Percentiles rank a stretch among this genome's conserved stretches.
Conservation (phyloP, 352 stramenopile species). For the Halophytophthora batemanensis region DNA sequence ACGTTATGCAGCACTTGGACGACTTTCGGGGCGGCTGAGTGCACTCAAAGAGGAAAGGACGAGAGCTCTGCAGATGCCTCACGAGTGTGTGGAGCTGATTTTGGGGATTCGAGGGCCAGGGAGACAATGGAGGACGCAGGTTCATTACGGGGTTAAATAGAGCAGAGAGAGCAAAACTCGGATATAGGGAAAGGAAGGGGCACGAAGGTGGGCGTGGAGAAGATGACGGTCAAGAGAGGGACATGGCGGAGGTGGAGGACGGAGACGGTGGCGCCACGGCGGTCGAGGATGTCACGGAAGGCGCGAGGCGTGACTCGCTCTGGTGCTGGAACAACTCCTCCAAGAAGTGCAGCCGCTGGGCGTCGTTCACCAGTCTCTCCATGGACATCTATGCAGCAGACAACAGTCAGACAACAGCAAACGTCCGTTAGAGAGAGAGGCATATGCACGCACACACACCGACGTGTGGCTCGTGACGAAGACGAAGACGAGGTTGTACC, state of each 20-base stretch:
- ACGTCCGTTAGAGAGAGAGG: constrained; percentile 1
- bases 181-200: constrained; percentile 22
- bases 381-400: constrained; percentile 70
- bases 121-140: not conserved
- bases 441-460: not conserved
- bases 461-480: too few species aligned
- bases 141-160: constrained; percentile 32
- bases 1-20: constrained; percentile 30
- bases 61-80: too few species aligned
- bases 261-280: constrained; percentile 15
- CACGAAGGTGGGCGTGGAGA: constrained; percentile 30
- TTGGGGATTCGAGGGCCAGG: not conserved
- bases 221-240: constrained; percentile 26
- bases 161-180: constrained; percentile 31
- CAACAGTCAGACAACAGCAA: constrained; percentile 10
- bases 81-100: too few species aligned
- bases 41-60: not conserved
- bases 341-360: constrained; percentile 69
- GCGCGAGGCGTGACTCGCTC: constrained; percentile 5
- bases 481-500: too few species aligned
- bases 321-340: constrained; percentile 53
- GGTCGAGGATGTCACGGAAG: constrained; percentile 17
- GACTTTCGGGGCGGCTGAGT: constrained; percentile 11
- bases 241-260: constrained; percentile 22
- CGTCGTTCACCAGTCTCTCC: constrained; percentile 70